These are phyloP conservation scores for Trichothecium sympodiale DNA, from an alignment of 2,329 filamentous ascomycete genomes.

Conservation along the genomic window DNA sequence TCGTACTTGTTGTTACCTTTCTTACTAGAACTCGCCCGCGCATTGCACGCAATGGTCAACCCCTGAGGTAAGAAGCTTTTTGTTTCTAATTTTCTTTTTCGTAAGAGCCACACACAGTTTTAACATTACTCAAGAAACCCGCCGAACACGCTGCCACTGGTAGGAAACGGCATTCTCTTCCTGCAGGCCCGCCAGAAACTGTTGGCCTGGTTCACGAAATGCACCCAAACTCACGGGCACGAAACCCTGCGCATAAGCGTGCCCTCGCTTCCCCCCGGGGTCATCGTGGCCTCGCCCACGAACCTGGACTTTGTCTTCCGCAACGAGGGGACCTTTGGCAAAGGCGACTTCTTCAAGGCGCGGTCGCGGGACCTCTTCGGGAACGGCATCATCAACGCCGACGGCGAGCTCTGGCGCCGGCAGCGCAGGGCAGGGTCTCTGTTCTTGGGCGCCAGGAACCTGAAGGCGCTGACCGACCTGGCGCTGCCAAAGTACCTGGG, in stretches of 20 bases:
- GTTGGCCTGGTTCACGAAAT: constrained; percentile 51
- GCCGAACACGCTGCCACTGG: constrained; percentile 40
- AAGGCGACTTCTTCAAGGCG: constrained; percentile 50
- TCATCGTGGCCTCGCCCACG: constrained; percentile 50
- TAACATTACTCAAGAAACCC: constrained; percentile 25
- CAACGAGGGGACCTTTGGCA: constrained; percentile 48
- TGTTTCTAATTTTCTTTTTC: too few species aligned
- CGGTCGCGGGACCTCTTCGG: constrained; percentile 54
- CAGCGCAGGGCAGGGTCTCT: constrained; percentile 51
- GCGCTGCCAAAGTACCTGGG: constrained; percentile 43
- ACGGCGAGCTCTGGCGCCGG: constrained; percentile 50
- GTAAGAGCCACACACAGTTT: too few species aligned
- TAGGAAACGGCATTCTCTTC: constrained; percentile 52
- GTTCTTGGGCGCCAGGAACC: constrained; percentile 47
- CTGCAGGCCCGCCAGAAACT: constrained; percentile 47
- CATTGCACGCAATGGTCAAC: too few species aligned
- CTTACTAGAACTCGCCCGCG: too few species aligned
- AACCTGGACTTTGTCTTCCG: constrained; percentile 54
- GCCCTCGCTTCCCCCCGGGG: constrained; percentile 49
- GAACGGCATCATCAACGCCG: constrained; percentile 55
- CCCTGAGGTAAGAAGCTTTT: constrained; percentile 1
- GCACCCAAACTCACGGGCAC: constrained; percentile 42
- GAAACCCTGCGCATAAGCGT: constrained; percentile 54
- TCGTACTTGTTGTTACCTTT: too few species aligned
- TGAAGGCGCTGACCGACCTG: constrained; percentile 44